phyloP scores from a whole-genome alignment of 2,329 filamentous ascomycete species.

The Aspergillus ruber region DNA sequence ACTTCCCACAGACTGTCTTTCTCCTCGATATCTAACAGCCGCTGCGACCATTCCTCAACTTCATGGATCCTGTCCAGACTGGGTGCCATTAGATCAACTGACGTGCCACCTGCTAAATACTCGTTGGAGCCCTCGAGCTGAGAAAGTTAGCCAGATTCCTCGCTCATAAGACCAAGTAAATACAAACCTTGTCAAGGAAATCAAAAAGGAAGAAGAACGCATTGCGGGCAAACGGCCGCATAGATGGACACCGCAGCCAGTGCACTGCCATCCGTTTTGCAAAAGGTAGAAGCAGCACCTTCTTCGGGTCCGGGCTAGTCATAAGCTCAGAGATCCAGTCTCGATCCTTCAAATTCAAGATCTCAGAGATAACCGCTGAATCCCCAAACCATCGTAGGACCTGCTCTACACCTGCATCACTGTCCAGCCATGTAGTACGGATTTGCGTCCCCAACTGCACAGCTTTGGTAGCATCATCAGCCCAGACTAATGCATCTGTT shows the following conservation, averaged over 20 bases:
- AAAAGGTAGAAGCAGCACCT: conserved; percentile 14
- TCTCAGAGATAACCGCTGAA: conserved; percentile 14
- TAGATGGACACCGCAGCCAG: conserved; percentile 12
- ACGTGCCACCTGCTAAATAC: background rate
- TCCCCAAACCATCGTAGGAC: conserved; percentile 18
- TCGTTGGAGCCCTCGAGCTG: background rate
- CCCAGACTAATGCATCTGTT: conserved; percentile 13
- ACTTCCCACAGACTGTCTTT: conserved; percentile 13
- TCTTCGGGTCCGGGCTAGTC: conserved; percentile 8
- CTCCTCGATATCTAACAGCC: conserved; percentile 1
- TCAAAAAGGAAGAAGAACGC: conserved; percentile 11
- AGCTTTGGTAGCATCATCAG: conserved; percentile 2
- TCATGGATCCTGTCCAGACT: conserved; percentile 5
- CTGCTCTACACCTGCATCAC: conserved; percentile 6
- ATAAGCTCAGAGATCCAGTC: conserved; percentile 16
- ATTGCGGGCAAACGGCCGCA: conserved; percentile 4
- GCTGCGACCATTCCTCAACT: conserved; percentile 10
- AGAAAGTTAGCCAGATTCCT: background rate
- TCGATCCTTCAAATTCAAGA: conserved; percentile 8
- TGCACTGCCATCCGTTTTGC: conserved; percentile 17
- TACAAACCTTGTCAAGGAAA: conserved; percentile 9
- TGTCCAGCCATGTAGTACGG: conserved; percentile 13
- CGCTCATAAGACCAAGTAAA: background rate
- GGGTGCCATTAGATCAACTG: background rate
- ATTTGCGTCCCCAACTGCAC: conserved; percentile 8